Conservation (phyloP, 1,284 basidiomycete genomes). For the Ceratobasidium sp. region DNA sequence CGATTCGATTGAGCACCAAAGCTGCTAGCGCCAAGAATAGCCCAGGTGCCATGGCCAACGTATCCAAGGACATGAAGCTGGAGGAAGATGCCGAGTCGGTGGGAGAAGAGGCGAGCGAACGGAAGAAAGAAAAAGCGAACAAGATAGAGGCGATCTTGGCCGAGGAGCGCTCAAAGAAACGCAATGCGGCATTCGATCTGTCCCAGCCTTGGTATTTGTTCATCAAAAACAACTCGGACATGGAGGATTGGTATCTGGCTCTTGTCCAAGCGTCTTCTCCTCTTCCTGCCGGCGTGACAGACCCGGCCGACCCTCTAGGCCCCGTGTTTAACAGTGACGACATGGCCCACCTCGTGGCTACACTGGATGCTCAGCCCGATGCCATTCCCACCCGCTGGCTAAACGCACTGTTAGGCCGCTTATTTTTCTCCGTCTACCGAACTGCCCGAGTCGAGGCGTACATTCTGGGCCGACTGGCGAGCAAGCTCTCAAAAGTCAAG, state of each 20-base stretch:
- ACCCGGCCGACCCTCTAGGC: slow-evolving; percentile 54
- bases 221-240: slow-evolving; percentile 79
- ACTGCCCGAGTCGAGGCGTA: slow-evolving; percentile 81
- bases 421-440: slow-evolving; percentile 91
- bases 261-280: slow-evolving; percentile 68
- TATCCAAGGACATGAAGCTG: slow-evolving; percentile 62
- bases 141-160: slow-evolving; percentile 57
- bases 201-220: slow-evolving; percentile 88
- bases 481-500: slow-evolving; percentile 90
- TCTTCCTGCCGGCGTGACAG: slow-evolving; percentile 50
- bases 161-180: slow-evolving; percentile 49
- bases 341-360: slow-evolving; percentile 84
- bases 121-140: slow-evolving; percentile 53
- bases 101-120: slow-evolving; percentile 49
- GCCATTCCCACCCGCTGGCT: slow-evolving; percentile 97
- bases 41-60: slow-evolving; percentile 54
- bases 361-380: slow-evolving; percentile 90
- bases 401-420: slow-evolving; percentile 88
- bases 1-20: slow-evolving; percentile 76
- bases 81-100: slow-evolving; percentile 52
- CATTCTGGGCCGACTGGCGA: slow-evolving; percentile 89
- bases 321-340: slow-evolving; percentile 77
- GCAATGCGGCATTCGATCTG: slow-evolving; percentile 59
- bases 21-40: slow-evolving; percentile 40
- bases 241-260: slow-evolving; percentile 96